Evolutionary conservation across 108 stramenopile genomes (phyloP), one percentile per base, ranked within the genome.

Genomic region (Schizochytrium sp.): DNA sequence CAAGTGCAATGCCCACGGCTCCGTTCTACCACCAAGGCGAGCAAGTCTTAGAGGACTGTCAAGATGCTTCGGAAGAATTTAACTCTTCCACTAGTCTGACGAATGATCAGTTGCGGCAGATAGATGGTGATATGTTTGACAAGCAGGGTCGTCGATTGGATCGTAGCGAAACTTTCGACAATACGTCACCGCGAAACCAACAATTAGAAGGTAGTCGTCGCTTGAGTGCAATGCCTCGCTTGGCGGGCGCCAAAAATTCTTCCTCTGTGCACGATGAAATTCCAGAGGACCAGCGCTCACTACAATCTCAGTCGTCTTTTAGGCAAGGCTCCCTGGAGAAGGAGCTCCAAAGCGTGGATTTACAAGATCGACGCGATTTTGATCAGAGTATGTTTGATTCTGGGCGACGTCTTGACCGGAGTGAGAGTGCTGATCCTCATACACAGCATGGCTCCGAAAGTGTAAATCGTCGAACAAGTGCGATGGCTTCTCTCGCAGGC

Each of bases 161-260:
- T 15, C 64, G 64, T 7, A 69, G 64, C 3, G 64, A 7, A 15
- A 69, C 64, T 38, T 15, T 69, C 28, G 64, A 69, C 10, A 0
- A 10, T 17, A 15, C 64, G 2, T 44, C 40, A 15, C 7, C 64
- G 64, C 10, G 2, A 8, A 8, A 38, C 40, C 40, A 7, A 15
- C 42, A 69, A 69, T 28, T 44, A 44, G 8, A 7, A 44, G 64
- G 42, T 7, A 69, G 44, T 7, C 64, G 64, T 44, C 64, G 64
- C 64, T 13, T 15, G 64, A 69, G 64, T 44, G 64, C 64, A 38
- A 69, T 69, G 64, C 64, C 64, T 7, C 64, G 64, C 64, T 44
- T 28, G 28, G 28, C 28, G 28, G 28, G 28, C 28, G 28, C 28
- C 28, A 28, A 28, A 28, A 28, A 28, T 28, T 28, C 28, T 28